Evolutionary conservation across 768 basidiomycete species (phyloP).

Genomic region (Termitomyces sp.): DNA sequence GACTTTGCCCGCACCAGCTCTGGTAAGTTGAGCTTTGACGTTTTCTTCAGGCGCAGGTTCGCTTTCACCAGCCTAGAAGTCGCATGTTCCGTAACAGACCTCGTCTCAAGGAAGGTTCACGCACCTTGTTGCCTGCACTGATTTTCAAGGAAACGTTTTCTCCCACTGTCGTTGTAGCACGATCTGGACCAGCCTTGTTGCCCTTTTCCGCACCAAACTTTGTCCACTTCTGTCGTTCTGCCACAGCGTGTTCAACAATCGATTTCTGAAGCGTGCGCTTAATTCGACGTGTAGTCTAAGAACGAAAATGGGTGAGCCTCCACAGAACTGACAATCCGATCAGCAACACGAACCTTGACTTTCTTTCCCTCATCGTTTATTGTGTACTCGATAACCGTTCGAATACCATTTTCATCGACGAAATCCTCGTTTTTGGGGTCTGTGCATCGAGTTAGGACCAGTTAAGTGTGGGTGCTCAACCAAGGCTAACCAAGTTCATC

Average conservation of each 20-base stretch:
- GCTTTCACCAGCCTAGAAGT: slow-evolving; percentile 55
- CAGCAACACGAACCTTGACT: slow-evolving; percentile 65
- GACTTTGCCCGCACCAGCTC: slow-evolving; percentile 84
- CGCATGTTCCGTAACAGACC: background rate
- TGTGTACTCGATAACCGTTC: slow-evolving; percentile 79
- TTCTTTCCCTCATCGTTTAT: slow-evolving; percentile 93
- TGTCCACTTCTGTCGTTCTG: slow-evolving; percentile 88
- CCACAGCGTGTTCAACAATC: slow-evolving; percentile 91
- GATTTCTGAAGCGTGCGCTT: slow-evolving; percentile 87
- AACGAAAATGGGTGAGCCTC: background rate
- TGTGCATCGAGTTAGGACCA: slow-evolving; percentile 13
- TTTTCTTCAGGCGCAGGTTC: slow-evolving; percentile 66
- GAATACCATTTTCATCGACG: slow-evolving; percentile 83
- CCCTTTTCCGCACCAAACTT: slow-evolving; percentile 94
- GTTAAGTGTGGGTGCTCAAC: background rate
- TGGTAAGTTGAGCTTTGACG: slow-evolving; percentile 64
- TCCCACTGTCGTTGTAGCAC: slow-evolving; percentile 92
- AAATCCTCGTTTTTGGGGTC: slow-evolving; percentile 66
- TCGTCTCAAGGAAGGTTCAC: slow-evolving; percentile 4
- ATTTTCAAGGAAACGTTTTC: slow-evolving; percentile 48
- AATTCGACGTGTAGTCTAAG: slow-evolving; percentile 81
- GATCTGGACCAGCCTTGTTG: slow-evolving; percentile 84
- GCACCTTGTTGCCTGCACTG: slow-evolving; percentile 61
- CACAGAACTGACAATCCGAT: background rate
- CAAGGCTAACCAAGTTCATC: slow-evolving; percentile 60